Evolutionary conservation across 2,329 filamentous ascomycete species (phyloP), one percentile per base, ranked within the genome.

Genomic region (Aspergillus novofumigatus): DNA sequence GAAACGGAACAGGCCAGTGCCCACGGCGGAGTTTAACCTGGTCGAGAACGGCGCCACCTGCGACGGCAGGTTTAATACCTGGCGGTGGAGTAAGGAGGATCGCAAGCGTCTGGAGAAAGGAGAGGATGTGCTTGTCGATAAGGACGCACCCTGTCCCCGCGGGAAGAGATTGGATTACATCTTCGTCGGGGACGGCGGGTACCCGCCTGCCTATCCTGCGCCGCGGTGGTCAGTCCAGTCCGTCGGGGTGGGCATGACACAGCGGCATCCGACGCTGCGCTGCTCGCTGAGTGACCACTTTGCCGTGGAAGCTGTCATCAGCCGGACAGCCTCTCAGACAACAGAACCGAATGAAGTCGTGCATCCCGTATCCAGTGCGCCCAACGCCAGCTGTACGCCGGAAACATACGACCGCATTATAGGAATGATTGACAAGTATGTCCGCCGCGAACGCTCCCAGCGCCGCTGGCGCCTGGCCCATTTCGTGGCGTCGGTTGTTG

Each of bases 271-370:
- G 0, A 84, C 83, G 1, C 80, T 97, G 1, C 82, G 86, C 60
- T 96, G 92, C 76, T 96, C 91, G 1, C 81, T 97, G 26, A 97
- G 92, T 65, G 93, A 99, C 70, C 94, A 97, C 72, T 97, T 97
- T 72, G 92, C 91, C 23, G 89, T 97, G 53, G 89, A 93, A 71
- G 87, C 90, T 5, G 92, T 90, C 0, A 80, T 97, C 9, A 75
- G 77, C 4, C 80, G 83, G 11, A 77, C 51, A 32, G 25, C 62
- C 50, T 21, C 49, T 52, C 50, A 20, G 54, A 52, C 17, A 52
- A 29, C 11, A 45, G 35, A 3, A 28, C 52, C 3, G 58, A 61
- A 57, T 11, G 41, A 44, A 23, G 28, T 7, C 14, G 21, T 29
- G 1, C 21, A 32, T 17, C 49, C 21, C 6, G 51, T 61, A 54